phyloP scores from a whole-genome alignment of 768 basidiomycete species.

The Russula sp. region DNA sequence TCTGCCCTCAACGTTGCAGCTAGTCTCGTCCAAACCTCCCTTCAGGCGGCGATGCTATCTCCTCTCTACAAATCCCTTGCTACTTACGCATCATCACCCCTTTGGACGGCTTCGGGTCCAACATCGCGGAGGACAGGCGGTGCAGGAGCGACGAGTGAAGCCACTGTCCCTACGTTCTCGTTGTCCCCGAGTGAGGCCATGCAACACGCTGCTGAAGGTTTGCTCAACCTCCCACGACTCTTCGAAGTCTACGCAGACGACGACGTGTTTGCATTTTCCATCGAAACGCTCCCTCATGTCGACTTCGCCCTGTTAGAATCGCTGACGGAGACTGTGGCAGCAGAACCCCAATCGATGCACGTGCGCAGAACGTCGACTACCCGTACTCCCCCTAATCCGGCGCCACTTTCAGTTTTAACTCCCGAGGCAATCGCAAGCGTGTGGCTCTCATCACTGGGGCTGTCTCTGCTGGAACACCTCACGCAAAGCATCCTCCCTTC shows the following conservation, averaged over 20 bases:
- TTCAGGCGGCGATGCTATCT: constrained; percentile 80
- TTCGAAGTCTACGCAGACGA: constrained; percentile 95
- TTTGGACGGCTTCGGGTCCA: constrained; percentile 61
- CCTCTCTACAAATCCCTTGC: constrained; percentile 74
- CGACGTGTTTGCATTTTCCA: constrained; percentile 83
- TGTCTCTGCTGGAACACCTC: constrained; percentile 72
- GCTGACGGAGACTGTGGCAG: constrained; percentile 42
- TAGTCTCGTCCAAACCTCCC: constrained; percentile 65
- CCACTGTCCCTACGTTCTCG: constrained; percentile 87
- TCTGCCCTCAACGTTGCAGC: constrained; percentile 62
- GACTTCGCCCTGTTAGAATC: constrained; percentile 53
- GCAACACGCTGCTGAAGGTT: constrained; percentile 87
- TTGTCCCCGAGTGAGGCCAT: constrained; percentile 86
- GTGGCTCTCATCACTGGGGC: constrained; percentile 90
- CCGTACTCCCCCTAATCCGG: constrained; percentile 11
- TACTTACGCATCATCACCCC: constrained; percentile 61
- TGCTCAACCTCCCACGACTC: constrained; percentile 86
- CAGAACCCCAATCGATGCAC: constrained; percentile 27
- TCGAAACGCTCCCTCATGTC: constrained; percentile 75
- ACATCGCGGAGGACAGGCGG: constrained; percentile 45
- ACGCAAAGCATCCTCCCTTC: constrained; percentile 66
- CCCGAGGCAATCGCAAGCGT: constrained; percentile 83
- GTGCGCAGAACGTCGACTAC: constrained; percentile 39
- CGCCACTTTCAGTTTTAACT: constrained; percentile 39
- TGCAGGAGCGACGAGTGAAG: constrained; percentile 43